phyloP scores from a whole-genome alignment of 305 asterid species.

The Solanum aculeatissimum region DNA sequence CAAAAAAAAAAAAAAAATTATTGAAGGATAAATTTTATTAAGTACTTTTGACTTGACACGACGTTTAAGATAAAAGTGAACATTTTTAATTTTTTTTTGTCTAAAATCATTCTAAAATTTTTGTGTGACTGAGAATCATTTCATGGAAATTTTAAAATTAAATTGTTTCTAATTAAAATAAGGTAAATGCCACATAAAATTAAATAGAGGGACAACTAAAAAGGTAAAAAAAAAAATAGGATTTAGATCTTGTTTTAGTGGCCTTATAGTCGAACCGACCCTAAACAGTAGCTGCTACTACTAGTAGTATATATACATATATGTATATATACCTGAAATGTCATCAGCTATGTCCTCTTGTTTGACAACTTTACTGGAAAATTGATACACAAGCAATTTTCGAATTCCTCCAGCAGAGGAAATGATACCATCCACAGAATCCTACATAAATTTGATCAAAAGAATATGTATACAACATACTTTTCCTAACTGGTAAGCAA shows the following conservation, averaged over 20 bases:
- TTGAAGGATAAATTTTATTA: background rate
- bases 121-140: too few relatives aligned
- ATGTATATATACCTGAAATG: background rate
- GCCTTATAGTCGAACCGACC: too few relatives aligned
- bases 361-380: background rate
- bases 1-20: background rate
- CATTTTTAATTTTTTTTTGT: too few relatives aligned
- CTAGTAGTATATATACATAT: background rate
- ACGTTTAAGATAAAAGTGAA: too few relatives aligned
- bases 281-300: too few relatives aligned
- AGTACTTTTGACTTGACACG: too few relatives aligned
- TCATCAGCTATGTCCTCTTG: background rate
- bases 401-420: background rate
- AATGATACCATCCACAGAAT: background rate
- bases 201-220: too few relatives aligned
- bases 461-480: background rate
- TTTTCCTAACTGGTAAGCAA: background rate
- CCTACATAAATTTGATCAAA: background rate
- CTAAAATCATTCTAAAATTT: too few relatives aligned
- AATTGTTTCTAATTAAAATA: too few relatives aligned
- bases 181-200: too few relatives aligned
- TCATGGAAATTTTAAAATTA: too few relatives aligned
- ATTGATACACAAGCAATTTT: background rate
- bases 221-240: background rate
- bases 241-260: too few relatives aligned